These are phyloP conservation scores for Sedum album DNA, from an alignment of 164 flowering plant genomes.

Conservation along the genomic window DNA sequence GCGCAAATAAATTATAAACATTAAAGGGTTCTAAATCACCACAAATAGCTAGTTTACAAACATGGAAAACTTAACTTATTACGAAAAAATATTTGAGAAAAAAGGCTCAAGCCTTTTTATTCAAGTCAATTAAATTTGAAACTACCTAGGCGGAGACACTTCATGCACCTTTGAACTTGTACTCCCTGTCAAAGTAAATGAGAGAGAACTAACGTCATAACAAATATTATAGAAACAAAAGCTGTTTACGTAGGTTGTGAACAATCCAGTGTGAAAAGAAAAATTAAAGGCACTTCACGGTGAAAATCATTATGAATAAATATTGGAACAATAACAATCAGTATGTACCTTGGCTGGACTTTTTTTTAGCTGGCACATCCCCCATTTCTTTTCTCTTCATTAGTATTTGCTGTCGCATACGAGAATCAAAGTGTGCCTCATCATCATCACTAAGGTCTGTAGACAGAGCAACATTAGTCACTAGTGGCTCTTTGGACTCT, in stretches of 20 bases:
- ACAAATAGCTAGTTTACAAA: neutral
- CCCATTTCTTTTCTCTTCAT: conserved; percentile 61
- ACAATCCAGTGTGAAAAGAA: neutral
- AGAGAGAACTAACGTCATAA: neutral
- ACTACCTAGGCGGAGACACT: conserved; percentile 50
- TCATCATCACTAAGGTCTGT: conserved; percentile 52
- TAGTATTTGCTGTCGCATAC: conserved; percentile 81
- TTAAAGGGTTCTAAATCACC: neutral
- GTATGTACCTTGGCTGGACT: conserved; percentile 36
- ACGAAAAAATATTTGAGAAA: neutral
- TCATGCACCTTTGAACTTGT: conserved; percentile 24
- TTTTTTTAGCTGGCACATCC: conserved; percentile 43
- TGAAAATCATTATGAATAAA: neutral
- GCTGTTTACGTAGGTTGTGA: neutral
- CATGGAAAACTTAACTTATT: neutral
- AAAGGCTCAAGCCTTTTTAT: neutral
- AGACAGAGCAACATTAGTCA: conserved; percentile 21
- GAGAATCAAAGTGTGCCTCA: conserved; percentile 73
- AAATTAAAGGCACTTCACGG: neutral
- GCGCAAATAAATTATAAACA: neutral
- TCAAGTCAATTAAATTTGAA: neutral
- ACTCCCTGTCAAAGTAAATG: conserved; percentile 33
- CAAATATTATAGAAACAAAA: neutral
- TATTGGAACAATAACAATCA: neutral
- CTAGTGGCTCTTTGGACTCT: conserved; percentile 26